Evolutionary conservation across 73 alveolate species (phyloP).

Genomic region (Paramecium biaurelia): DNA sequence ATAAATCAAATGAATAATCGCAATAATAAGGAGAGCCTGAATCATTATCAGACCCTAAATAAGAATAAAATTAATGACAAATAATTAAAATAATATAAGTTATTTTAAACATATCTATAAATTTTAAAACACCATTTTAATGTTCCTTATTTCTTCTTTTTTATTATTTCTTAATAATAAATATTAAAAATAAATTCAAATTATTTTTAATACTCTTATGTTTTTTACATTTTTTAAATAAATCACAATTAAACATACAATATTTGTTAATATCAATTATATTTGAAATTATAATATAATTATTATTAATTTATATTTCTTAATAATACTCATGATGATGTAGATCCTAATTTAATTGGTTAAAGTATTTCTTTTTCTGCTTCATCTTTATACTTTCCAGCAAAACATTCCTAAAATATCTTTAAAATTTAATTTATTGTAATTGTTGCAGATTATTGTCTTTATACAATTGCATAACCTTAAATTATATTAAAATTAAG

Average conservation of each 20-base stretch:
- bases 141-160: background rate
- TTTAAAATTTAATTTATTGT: background rate
- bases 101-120: background rate
- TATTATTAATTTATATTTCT: background rate
- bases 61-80: background rate
- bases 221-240: no score
- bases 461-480: background rate
- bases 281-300: background rate
- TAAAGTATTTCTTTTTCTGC: background rate
- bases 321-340: background rate
- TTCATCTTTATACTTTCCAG: background rate
- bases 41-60: background rate
- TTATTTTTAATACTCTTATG: background rate
- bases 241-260: background rate
- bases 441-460: background rate
- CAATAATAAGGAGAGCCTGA: conserved; percentile 13
- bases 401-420: background rate
- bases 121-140: background rate
- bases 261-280: background rate
- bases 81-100: background rate
- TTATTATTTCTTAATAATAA: background rate
- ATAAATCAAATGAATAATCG: conserved; percentile 37
- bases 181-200: background rate
- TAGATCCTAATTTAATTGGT: background rate
- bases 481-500: background rate